These are phyloP conservation scores for Cordyceps fumosorosea DNA, from an alignment of 2,329 filamentous ascomycete species.

Conservation along the genomic window DNA sequence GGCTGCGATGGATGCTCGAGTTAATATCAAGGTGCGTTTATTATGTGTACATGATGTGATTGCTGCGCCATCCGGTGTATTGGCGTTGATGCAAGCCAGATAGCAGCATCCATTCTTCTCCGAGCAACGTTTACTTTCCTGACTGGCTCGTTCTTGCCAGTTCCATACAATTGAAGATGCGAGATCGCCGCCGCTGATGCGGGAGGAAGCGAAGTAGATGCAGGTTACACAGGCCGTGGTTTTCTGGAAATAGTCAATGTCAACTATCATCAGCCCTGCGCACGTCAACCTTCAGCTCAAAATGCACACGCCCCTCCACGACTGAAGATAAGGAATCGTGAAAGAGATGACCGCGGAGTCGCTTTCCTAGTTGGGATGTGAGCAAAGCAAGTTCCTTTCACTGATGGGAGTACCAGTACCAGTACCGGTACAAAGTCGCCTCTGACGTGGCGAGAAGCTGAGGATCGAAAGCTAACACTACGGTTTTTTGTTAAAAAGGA, in stretches of 20 bases:
- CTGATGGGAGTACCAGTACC: not conserved
- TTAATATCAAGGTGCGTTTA: not conserved
- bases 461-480: not conserved
- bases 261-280: not conserved
- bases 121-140: not conserved
- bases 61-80: not conserved
- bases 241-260: not conserved
- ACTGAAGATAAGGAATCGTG: not conserved
- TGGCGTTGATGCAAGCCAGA: not conserved
- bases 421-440: too few relatives aligned
- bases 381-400: not conserved
- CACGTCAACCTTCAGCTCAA: not conserved
- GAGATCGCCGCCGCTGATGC: not conserved
- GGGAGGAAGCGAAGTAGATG: not conserved
- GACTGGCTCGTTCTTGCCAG: too few relatives aligned
- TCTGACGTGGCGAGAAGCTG: not conserved
- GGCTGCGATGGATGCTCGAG: not conserved
- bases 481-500: not conserved
- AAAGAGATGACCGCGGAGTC: not conserved
- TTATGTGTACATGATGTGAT: not conserved
- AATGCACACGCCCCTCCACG: not conserved
- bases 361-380: not conserved
- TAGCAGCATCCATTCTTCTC: not conserved
- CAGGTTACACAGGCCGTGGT: not conserved
- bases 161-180: too few relatives aligned